Conservation (phyloP, 1,139 yeast genomes). For the Yamadazyma taylorii region DNA sequence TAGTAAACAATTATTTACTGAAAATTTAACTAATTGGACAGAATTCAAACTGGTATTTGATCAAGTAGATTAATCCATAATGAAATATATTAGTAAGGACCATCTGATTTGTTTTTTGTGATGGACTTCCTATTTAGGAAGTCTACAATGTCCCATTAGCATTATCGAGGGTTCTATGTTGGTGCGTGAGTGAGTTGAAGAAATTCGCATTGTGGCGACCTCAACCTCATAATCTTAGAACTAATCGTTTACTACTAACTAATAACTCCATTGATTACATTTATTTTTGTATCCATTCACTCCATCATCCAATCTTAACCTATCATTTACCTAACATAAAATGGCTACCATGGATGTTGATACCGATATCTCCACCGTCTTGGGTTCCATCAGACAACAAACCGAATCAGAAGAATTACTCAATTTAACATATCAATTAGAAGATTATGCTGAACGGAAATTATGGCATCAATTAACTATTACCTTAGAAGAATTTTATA, state of each 20-base stretch:
- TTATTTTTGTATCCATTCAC: no score
- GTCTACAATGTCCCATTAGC: neutral
- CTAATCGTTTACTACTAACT: no score
- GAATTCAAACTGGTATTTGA: conserved; percentile 28
- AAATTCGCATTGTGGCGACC: no score
- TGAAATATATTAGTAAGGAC: no score
- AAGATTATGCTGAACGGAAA: conserved; percentile 85
- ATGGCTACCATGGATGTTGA: conserved; percentile 37
- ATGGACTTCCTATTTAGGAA: neutral
- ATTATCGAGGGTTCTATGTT: no score
- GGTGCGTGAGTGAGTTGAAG: no score
- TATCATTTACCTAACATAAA: no score
- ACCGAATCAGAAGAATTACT: conserved; percentile 62
- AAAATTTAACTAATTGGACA: conserved; percentile 39
- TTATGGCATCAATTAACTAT: conserved; percentile 77
- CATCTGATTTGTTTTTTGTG: neutral
- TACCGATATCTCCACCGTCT: conserved; percentile 58
- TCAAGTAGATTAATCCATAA: neutral
- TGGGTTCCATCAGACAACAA: conserved; percentile 70
- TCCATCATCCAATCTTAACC: no score
- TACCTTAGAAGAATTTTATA: conserved; percentile 59
- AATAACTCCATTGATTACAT: no score
- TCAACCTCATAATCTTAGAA: no score
- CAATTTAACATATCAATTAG: conserved; percentile 71
- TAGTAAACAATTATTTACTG: conserved; percentile 39